Evolutionary conservation across 306 rosid genomes (phyloP).

Genomic region (Vigna angularis): DNA sequence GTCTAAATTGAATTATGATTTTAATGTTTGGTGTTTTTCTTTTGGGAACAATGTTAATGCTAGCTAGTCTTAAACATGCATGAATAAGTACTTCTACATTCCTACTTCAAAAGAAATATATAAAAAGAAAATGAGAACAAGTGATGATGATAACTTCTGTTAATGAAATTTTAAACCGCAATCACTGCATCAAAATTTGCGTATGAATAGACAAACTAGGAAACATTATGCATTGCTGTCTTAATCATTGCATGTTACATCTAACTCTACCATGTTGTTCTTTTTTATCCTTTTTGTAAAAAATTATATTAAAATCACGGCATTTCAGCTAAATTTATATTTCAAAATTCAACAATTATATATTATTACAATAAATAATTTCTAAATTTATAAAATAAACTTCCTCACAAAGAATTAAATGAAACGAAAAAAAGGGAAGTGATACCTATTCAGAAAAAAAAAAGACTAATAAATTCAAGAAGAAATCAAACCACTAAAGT

Average conservation of each 20-base stretch:
- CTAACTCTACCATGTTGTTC: neutral
- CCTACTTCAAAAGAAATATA: neutral
- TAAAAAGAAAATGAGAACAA: neutral
- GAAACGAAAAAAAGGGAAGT: no score
- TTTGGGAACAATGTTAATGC: constrained; percentile 22
- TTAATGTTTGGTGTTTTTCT: constrained; percentile 23
- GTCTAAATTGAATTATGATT: neutral
- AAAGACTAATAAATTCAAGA: no score
- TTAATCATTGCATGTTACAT: constrained; percentile 27
- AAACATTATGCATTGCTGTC: constrained; percentile 26
- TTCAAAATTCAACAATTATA: no score
- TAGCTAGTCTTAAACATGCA: constrained; percentile 9
- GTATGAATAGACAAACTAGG: neutral
- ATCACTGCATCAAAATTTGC: constrained; percentile 33
- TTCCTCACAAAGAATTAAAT: no score
- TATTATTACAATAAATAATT: no score
- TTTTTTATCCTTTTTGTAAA: no score
- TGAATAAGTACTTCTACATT: neutral
- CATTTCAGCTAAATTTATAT: no score
- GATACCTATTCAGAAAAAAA: no score
- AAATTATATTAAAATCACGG: no score
- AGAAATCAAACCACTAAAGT: no score
- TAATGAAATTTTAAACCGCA: constrained; percentile 26
- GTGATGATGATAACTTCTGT: constrained; percentile 19
- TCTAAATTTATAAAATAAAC: no score